A percentile compares a stretch with the other conserved stretches of the same genome.
phyloP scores from a whole-genome alignment of 352 stramenopile genomes.

The Salisapilia sapeloensis region DNA sequence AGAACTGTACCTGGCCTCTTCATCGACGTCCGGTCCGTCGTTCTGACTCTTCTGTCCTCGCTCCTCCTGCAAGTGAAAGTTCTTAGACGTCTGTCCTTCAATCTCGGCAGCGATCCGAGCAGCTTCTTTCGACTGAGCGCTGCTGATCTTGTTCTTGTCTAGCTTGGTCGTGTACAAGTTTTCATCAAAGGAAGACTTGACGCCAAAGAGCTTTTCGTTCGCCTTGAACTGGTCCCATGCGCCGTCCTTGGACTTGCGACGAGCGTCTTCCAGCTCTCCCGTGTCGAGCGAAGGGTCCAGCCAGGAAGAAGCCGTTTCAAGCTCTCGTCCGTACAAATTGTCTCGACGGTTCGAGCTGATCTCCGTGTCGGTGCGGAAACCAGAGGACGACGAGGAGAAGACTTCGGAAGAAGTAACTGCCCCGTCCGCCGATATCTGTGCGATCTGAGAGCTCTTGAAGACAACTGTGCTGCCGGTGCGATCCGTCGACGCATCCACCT shows the following conservation, averaged over 20 bases:
- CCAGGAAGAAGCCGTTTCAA: constrained; percentile 59
- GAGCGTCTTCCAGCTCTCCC: constrained; percentile 42
- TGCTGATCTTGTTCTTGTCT: constrained; percentile 86
- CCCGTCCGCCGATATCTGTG: constrained; percentile 39
- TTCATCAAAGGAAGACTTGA: constrained; percentile 92
- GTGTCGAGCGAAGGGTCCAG: constrained; percentile 66
- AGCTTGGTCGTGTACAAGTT: constrained; percentile 97
- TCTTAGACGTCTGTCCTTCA: constrained; percentile 78
- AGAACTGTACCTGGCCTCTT: constrained; percentile 93
- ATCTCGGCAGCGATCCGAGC: constrained; percentile 92
- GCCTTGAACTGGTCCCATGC: constrained; percentile 95
- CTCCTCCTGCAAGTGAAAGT: constrained; percentile 94
- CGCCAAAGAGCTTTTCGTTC: constrained; percentile 93
- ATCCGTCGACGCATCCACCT: constrained; percentile 7
- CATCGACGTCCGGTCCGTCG: constrained; percentile 74
- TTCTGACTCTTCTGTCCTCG: constrained; percentile 55
- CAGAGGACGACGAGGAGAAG: constrained; percentile 8
- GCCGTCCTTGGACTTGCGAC: constrained; percentile 22
- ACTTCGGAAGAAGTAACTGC: constrained; percentile 41
- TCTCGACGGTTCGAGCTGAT: constrained; percentile 68
- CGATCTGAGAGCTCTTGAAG: constrained; percentile 49
- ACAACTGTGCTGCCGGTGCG: constrained; percentile 51
- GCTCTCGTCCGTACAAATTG: constrained; percentile 46
- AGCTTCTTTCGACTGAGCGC: constrained; percentile 68
- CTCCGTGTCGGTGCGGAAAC: constrained; percentile 81